Evolutionary conservation across 1,139 yeast species (phyloP).

Genomic region (Geotrichum candidum): DNA sequence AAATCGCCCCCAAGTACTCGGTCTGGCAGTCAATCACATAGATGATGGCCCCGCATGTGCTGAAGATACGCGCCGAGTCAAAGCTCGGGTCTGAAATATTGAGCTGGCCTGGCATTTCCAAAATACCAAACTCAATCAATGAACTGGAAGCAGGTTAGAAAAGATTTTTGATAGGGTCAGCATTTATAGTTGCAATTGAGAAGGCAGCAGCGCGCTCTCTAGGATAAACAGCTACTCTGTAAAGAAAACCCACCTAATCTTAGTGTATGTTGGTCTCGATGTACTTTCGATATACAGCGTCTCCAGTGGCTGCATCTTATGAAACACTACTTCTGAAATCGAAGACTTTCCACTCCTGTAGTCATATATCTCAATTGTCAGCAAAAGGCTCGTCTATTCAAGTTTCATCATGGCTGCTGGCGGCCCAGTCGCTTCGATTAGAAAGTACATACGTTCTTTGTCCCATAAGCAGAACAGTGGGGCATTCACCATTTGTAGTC

Average conservation of each 20-base stretch:
- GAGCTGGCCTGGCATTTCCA: constrained; percentile 93
- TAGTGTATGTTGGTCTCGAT: constrained; percentile 59
- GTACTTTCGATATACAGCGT: constrained; percentile 88
- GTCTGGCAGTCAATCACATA: constrained; percentile 90
- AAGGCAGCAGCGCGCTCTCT: neutral
- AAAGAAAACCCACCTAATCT: constrained; percentile 6
- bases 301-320: constrained; percentile 93
- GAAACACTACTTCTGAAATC: constrained; percentile 90
- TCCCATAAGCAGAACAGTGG: neutral
- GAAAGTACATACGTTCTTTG: neutral
- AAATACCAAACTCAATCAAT: constrained; percentile 80
- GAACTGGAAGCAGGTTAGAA: constrained; percentile 37
- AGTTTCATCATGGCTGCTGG: neutral
- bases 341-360: constrained; percentile 67
- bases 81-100: constrained; percentile 78
- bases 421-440: neutral
- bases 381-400: neutral
- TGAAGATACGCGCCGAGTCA: constrained; percentile 71
- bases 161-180: neutral
- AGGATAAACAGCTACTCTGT: neutral
- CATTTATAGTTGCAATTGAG: neutral
- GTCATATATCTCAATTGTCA: neutral
- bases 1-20: constrained; percentile 86
- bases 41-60: constrained; percentile 85
- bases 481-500: neutral